Evolutionary conservation across 495 filamentous ascomycete species (phyloP).

Genomic region (Penicillium argentinense): DNA sequence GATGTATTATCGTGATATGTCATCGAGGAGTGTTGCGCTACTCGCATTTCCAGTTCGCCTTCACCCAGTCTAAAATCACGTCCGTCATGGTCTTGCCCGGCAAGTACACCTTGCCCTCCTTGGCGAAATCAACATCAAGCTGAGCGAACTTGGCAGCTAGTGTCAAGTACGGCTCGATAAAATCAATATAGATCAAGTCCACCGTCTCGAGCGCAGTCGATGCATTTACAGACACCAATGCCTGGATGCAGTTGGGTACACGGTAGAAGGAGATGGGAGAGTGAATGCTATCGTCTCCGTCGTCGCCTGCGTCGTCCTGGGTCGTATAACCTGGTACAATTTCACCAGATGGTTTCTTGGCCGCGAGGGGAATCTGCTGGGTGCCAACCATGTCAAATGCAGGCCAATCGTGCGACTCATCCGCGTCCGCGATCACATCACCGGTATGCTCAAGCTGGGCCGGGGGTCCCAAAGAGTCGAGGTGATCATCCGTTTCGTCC

Average conservation of each 20-base stretch:
- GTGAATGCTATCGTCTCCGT: constrained; percentile 92
- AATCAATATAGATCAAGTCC: constrained; percentile 88
- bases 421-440: constrained; percentile 11
- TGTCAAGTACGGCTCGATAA: constrained; percentile 77
- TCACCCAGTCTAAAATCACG: constrained; percentile 74
- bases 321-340: constrained; percentile 85
- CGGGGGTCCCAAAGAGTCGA: constrained; percentile 33
- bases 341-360: constrained; percentile 17
- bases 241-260: constrained; percentile 80
- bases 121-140: constrained; percentile 53
- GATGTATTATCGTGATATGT: too few relatives aligned
- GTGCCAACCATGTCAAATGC: background rate
- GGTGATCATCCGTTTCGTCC: constrained; percentile 11
- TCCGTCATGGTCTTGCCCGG: constrained; percentile 67
- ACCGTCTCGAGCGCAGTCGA: constrained; percentile 59
- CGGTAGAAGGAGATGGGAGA: constrained; percentile 67
- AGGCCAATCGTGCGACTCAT: background rate
- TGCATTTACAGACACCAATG: constrained; percentile 54
- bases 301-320: constrained; percentile 74
- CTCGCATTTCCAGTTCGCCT: constrained; percentile 69
- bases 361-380: constrained; percentile 29
- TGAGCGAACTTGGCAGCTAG: constrained; percentile 69
- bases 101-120: constrained; percentile 62
- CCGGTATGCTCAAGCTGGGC: constrained; percentile 32
- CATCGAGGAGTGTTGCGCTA: too few relatives aligned